Evolutionary conservation across 805 yeast species (phyloP), one percentile per base, ranked within the genome.

Genomic region (Naumovozyma dairenensis): DNA sequence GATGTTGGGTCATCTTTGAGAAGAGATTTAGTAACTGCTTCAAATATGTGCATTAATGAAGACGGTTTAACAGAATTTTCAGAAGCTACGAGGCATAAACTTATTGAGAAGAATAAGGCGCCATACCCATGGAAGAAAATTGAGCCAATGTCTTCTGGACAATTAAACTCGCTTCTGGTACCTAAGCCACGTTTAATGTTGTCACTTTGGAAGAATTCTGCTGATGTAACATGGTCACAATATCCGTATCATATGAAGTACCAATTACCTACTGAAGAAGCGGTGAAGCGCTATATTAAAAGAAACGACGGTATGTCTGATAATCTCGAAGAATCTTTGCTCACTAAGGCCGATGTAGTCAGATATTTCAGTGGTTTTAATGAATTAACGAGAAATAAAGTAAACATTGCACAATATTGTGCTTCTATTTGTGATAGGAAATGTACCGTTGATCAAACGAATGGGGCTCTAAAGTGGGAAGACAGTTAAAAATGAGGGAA

Each of bases 201-300:
- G 34, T 43, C 59, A 36, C 35, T 57, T 27, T 54, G 52, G 31
- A 53, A 53, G 15, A 45, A 45, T 17, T 39, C 45, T 28, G 43
- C 58, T 20, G 51, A 52, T 28, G 51, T 58, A 26, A 61, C 68
- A 14, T 71, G 65, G 59, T 53, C 49, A 21, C 59, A 67, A 41
- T 70, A 72, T 49, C 66, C 68, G 16, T 45, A 48, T 26, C 60
- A 55, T 28, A 21, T 36, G 18, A 46, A 43, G 30, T 80, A 74
- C 69, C 95, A 94, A 20, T 67, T 92, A 44, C 97, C 97, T 33
- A 65, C 73, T 9, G 84, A 81, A 57, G 42, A 54, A 24, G 80
- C 75, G 39, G 67, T 89, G 37, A 71, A 69, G 48, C 63, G 65
- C 32, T 83, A 71, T 56, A 73, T 87, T 35, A 72, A 74, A 20